Conservation (phyloP, 2,329 filamentous ascomycete genomes). For the Botrytis porri region DNA sequence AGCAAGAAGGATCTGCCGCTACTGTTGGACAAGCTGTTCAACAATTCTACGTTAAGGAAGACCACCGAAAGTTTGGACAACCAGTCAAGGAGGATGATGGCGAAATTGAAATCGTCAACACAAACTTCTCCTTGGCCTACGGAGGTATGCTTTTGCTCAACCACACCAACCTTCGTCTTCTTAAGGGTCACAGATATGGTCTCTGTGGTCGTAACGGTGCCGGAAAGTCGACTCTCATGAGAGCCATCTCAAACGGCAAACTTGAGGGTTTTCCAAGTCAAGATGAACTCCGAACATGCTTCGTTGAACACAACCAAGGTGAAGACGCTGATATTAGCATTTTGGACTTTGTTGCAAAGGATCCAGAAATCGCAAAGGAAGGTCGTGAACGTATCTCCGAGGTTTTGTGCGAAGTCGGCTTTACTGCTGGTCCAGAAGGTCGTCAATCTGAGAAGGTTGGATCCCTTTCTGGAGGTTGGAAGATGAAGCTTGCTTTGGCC, state of each 20-base stretch:
- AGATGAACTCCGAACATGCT: slow-evolving; percentile 90
- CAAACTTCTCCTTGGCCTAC: slow-evolving; percentile 94
- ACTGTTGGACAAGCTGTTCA: slow-evolving; percentile 72
- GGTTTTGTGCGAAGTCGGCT: slow-evolving; percentile 89
- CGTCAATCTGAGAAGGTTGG: slow-evolving; percentile 87
- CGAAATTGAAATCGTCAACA: slow-evolving; percentile 95
- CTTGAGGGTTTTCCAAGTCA: slow-evolving; percentile 94
- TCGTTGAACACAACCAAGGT: slow-evolving; percentile 98
- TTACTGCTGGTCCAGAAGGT: slow-evolving; percentile 84
- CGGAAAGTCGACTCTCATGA: slow-evolving; percentile 99
- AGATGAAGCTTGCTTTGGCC: slow-evolving; percentile 98
- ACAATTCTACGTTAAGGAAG: slow-evolving; percentile 75
- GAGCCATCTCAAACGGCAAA: slow-evolving; percentile 91
- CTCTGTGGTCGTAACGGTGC: slow-evolving; percentile 96
- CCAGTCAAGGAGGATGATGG: slow-evolving; percentile 86
- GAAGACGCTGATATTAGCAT: slow-evolving; percentile 97
- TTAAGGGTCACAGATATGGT: slow-evolving; percentile 96
- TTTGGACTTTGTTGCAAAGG: slow-evolving; percentile 86
- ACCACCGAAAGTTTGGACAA: slow-evolving; percentile 80
- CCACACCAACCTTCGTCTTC: slow-evolving; percentile 88
- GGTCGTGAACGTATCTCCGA: slow-evolving; percentile 76
- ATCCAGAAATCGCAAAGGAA: slow-evolving; percentile 77
- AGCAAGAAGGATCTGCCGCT: slow-evolving; percentile 56
- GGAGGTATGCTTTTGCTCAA: slow-evolving; percentile 96
- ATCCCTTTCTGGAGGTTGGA: slow-evolving; percentile 96